Base-by-base conservation (phyloP, 169 alveolate species). In the Eimeria falciformis region DNA sequence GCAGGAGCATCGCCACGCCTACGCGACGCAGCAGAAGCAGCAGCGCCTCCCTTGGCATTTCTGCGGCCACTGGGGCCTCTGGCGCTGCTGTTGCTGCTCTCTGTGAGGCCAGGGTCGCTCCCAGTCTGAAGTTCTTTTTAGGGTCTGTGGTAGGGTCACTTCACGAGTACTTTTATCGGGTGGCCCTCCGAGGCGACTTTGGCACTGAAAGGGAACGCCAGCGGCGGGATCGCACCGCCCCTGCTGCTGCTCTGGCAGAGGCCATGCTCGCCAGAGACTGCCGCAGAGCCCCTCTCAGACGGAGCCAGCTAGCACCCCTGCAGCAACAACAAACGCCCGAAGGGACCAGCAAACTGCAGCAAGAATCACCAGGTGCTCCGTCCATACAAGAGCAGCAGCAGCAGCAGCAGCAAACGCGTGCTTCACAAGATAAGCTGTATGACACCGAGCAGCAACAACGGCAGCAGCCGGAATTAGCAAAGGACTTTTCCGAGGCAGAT, bases 81-180 rank as follows among this genome's bases (percentile, higher is more conserved):
- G 71, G 33, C 5, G 29, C 71, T 14, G 71, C 71, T 14, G 71
- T 27, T 58, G 83, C 83, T 71, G 83, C 83, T 43, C 83, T 71
- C 17, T 71, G 83, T 71, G 58, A 18, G 40, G 83, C 56, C 18
- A 37, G 55, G 23, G 83, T 71, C 33, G 83, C 83, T 14, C 83
- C 83, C 7, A 71, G 83, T 56, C 83, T 71, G 40, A 71, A 71
- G 56, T 50, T 71, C 56, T 71, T 71, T 40, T 37, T 71, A 40
- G 83, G 83, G 17, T 23, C 40, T 21, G 83, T 71, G 46, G 83
- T 71, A 56, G 83, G 83, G 56, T 25, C 83, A 7, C 55, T 71
- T 5, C 83, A 71, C 27, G 83, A 71, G 56, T 71, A 71, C 25
- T 71, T 71, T 11, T 29, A 29, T 43, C 5, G 83, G 23, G 40